A percentile compares a stretch with the other conserved stretches of the same genome.
These are phyloP conservation scores for Tranzscheliella williamsii DNA, from an alignment of 1,284 basidiomycete genomes.

Conservation along the genomic window DNA sequence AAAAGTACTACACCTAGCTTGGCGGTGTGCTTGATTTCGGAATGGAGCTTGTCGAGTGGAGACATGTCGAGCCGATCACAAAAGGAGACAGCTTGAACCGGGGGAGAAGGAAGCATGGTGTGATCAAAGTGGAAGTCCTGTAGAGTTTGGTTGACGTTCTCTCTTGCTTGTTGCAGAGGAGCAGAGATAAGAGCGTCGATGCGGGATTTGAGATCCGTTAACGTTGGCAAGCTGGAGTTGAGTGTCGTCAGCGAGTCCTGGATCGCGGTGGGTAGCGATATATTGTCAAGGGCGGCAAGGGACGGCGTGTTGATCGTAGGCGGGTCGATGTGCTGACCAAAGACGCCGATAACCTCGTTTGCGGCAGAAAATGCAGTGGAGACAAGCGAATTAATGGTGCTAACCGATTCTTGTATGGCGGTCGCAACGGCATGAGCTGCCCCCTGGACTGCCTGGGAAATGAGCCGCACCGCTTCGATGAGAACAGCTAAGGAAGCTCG, in stretches of 20 bases:
- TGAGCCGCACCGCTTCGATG: slow-evolving; percentile 72
- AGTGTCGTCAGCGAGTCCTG: slow-evolving; percentile 73
- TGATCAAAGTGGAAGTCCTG: slow-evolving; percentile 31
- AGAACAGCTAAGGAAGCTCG: slow-evolving; percentile 77
- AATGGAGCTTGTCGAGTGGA: slow-evolving; percentile 36
- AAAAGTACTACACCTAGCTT: slow-evolving; percentile 23
- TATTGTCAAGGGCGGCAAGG: slow-evolving; percentile 72
- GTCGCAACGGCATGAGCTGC: slow-evolving; percentile 73
- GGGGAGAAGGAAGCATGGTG: slow-evolving; percentile 29
- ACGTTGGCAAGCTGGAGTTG: slow-evolving; percentile 78
- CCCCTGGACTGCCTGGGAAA: slow-evolving; percentile 72
- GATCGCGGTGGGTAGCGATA: slow-evolving; percentile 80
- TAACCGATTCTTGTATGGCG: slow-evolving; percentile 65
- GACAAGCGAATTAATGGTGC: slow-evolving; percentile 35
- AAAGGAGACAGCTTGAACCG: slow-evolving; percentile 24
- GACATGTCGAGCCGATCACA: slow-evolving; percentile 38
- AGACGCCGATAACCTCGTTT: slow-evolving; percentile 39
- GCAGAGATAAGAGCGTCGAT: slow-evolving; percentile 66
- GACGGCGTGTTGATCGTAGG: slow-evolving; percentile 24
- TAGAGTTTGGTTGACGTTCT: slow-evolving; percentile 40
- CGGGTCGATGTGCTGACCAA: slow-evolving; percentile 28
- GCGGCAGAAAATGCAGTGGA: slow-evolving; percentile 24
- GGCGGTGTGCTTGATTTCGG: slow-evolving; percentile 17
- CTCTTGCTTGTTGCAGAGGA: slow-evolving; percentile 43
- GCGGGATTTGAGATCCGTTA: slow-evolving; percentile 74